Evolutionary conservation across 306 rosid species (phyloP).

Genomic region (Macrotyloma uniflorum): DNA sequence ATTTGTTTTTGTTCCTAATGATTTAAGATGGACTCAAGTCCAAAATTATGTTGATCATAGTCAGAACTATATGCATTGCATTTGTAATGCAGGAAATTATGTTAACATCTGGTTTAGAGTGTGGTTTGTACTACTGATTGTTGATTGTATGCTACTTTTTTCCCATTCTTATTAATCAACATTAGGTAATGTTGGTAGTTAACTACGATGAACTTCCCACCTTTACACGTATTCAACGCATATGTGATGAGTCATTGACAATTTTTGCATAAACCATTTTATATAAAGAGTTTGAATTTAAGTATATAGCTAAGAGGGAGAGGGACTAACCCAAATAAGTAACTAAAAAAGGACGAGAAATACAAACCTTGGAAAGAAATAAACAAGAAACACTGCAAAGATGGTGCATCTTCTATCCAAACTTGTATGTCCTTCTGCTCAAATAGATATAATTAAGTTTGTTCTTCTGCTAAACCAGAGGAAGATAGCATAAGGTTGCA

Average conservation of each 20-base stretch:
- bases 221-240: background rate
- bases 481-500: too few relatives aligned
- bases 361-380: too few relatives aligned
- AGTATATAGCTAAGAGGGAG: too few relatives aligned
- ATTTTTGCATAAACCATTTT: background rate
- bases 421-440: too few relatives aligned
- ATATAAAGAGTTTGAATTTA: too few relatives aligned
- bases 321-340: too few relatives aligned
- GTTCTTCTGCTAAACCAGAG: too few relatives aligned
- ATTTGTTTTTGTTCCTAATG: background rate
- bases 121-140: background rate
- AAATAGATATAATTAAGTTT: too few relatives aligned
- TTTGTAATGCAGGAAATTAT: slow-evolving; percentile 3
- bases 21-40: background rate
- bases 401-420: too few relatives aligned
- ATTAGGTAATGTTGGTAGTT: background rate
- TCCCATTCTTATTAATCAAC: background rate
- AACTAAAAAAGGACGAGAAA: too few relatives aligned
- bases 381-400: too few relatives aligned
- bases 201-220: background rate
- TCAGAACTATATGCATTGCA: background rate
- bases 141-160: background rate
- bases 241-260: background rate
- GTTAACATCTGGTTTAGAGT: background rate
- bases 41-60: background rate